Percentiles rank a stretch among this genome's conserved stretches.
phyloP scores from a whole-genome alignment of 106 monocot genomes.

The Acanthochlamys bracteata region DNA sequence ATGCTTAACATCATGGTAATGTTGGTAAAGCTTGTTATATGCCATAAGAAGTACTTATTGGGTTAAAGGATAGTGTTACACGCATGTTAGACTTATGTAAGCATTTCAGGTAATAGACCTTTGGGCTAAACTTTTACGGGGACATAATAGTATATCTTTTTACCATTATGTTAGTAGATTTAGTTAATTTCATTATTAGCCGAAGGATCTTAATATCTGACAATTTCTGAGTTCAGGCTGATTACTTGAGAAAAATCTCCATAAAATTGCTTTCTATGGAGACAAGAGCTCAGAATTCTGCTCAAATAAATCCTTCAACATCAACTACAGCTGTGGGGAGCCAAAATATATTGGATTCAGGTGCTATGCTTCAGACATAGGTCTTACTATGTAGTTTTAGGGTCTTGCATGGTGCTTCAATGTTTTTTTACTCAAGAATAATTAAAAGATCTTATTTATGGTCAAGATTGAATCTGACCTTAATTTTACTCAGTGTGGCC shows the following conservation, averaged over 20 bases:
- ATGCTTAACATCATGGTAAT: too few species aligned
- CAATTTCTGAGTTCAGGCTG: slow-evolving; percentile 28
- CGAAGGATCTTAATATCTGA: not conserved
- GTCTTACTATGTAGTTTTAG: not conserved
- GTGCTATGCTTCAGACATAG: slow-evolving; percentile 12
- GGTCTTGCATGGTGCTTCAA: not conserved
- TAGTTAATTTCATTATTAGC: not conserved
- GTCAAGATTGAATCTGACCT: too few species aligned
- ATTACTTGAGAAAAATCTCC: slow-evolving; percentile 75
- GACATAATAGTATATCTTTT: too few species aligned
- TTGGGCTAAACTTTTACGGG: too few species aligned
- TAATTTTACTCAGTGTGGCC: too few species aligned
- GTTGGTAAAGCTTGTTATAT: too few species aligned
- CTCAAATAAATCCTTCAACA: slow-evolving; percentile 20
- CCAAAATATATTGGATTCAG: slow-evolving; percentile 46
- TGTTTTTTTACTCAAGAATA: too few species aligned
- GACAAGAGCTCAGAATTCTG: slow-evolving; percentile 34
- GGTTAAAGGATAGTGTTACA: too few species aligned
- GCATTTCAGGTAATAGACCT: too few species aligned
- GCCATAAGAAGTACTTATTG: too few species aligned
- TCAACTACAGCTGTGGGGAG: slow-evolving; percentile 6
- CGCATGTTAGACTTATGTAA: too few species aligned
- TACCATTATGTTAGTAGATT: not conserved
- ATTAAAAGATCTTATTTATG: too few species aligned
- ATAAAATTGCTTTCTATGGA: slow-evolving; percentile 82